Base-by-base conservation (phyloP, 805 yeast genomes). In the Yarrowia osloensis region DNA sequence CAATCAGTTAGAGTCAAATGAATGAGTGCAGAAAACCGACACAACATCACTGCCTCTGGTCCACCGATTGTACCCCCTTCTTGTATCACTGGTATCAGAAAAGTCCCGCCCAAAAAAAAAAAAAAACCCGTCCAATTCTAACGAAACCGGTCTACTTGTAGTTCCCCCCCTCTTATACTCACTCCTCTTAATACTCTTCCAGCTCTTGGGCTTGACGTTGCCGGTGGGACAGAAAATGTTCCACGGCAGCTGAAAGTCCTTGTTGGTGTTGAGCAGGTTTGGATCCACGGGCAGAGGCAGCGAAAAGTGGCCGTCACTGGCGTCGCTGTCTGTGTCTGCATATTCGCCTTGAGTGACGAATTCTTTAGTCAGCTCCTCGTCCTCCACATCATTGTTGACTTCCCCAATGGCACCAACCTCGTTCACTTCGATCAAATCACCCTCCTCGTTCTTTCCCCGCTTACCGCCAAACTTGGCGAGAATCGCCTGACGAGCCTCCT, bases 171-270 rank as follows among this genome's bases (percentile, higher is more conserved):
- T n/a, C 22, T 22, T 9, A 39, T 47, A 61, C 72, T 37, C 69
- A 68, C 71, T 78, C 47, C 70, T 70, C 55, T 70, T 74, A 52
- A 78, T 52, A 4, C 70, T 67, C 65, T 73, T 72, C 81, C 81
- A 79, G 24, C 68, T 70, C 3, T 73, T 62, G 0, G 74, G 71
- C 29, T 72, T 69, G 8, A 71, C 52, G 9, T 72, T 74, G 2
- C 72, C 72, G 8, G 72, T 68, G 3, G 81, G 81, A 67, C 78
- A 74, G 67, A 73, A 79, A 2, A 79, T 70, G 47, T 74, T 71
- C 70, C 71, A 79, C 2, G 81, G 81, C 24, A 79, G 44, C 49
- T 71, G 71, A 76, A 79, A 68, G 68, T 70, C 65, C 68, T 68
- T 49, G 57, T 67, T 24, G 71, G 55, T 46, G 21, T 8, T 31